Base-by-base conservation (phyloP, 192 early-diverging fungal species). In the Ambispora gerdemannii region DNA sequence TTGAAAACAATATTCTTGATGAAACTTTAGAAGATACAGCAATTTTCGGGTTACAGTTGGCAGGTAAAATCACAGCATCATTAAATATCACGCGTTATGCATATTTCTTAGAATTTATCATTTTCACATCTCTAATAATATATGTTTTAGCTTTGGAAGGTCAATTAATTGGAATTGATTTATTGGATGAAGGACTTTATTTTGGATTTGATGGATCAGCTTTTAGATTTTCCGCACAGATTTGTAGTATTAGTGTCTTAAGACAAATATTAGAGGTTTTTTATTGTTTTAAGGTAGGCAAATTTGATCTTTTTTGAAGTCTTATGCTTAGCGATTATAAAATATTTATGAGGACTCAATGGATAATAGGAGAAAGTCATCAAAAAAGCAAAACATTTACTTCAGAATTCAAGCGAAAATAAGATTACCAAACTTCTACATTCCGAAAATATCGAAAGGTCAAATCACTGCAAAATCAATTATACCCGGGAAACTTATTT, bases 391-490 rank as follows among this genome's bases (percentile, higher is more conserved):
- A 66, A 66, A 31, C 15, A 24, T 50, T 66, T 47, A 22, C 1
- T 17, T 66, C 64, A 1, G 60, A 52, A 2, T 52, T 52, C 2
- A 33, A 0, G 35, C 38, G 2, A 65, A 13, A 38, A 28, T 36
- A 36, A 28, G 63, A 65, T 49, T 65, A 38, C 63, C 63, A 65
- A 65, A 43, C 27, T 38, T 38, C 1, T 65, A 17, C 1, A 62
- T 38, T 62, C 25, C 27, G 36, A 62, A 27, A 62, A 65, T 28
- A 65, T 49, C 17, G 49, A 65, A 43, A 65, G 28, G 63, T 36
- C 63, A 28, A 38, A 65, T 65, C 63, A 65, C 34, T 50, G 24
- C 63, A 65, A 65, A 65, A 65, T 65, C 43, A 50, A 65, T 65
- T 65, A 52, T 52, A 52, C 50, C 50, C 50, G 50, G 50, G 25